phyloP scores from a whole-genome alignment of 352 stramenopile species.

The Pythium plurisporium region DNA sequence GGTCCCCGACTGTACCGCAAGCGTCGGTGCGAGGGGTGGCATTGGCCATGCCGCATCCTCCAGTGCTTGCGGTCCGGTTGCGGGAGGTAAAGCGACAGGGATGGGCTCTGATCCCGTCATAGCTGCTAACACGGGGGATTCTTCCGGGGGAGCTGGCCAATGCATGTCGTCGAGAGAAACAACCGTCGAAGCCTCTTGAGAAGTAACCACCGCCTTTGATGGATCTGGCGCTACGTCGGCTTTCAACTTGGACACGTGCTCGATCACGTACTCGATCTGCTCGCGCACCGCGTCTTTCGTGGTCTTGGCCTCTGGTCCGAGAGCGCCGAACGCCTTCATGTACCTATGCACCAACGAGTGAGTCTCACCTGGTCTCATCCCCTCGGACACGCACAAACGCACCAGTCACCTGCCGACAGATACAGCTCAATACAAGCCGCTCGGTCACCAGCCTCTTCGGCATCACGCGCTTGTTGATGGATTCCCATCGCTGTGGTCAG shows the following conservation, averaged over 20 bases:
- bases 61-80: not conserved
- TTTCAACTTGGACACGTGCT: conserved; percentile 59
- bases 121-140: not conserved
- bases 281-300: conserved; percentile 41
- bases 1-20: not conserved
- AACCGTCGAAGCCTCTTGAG: not conserved
- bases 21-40: conserved; percentile 8
- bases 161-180: not conserved
- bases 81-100: not conserved
- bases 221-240: not conserved
- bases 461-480: conserved; percentile 9
- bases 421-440: conserved; percentile 39
- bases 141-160: conserved; percentile 10
- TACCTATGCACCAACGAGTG: conserved; percentile 25
- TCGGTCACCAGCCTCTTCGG: conserved; percentile 8
- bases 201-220: not conserved
- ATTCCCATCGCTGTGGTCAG: conserved; percentile 20
- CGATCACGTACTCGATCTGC: conserved; percentile 76
- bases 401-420: conserved; percentile 40
- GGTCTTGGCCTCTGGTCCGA: conserved; percentile 25
- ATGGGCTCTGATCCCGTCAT: not conserved
- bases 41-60: conserved; percentile 14
- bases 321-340: conserved; percentile 57
- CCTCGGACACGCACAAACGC: not conserved
- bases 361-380: too few relatives aligned